Percentiles rank a stretch among this genome's conserved stretches.
Conservation (phyloP, 2,329 filamentous ascomycete genomes). For the Thyridium curvatum region DNA sequence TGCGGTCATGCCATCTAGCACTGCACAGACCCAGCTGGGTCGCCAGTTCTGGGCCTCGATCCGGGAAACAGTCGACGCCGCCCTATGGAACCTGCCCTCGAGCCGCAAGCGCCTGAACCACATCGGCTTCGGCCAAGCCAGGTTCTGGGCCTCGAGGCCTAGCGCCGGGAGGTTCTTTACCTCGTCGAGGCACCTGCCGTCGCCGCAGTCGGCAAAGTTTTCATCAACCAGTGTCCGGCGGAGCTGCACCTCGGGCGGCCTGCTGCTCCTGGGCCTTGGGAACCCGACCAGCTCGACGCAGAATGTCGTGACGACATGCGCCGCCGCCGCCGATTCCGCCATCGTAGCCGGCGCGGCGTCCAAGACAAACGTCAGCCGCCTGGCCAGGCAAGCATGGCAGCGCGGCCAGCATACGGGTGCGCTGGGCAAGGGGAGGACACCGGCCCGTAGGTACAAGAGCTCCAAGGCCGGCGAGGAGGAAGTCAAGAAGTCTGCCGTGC, state of each 20-base stretch:
- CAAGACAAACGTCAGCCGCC: slow-evolving; percentile 22
- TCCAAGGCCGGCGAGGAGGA: slow-evolving; percentile 15
- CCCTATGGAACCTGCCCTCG: slow-evolving; percentile 11
- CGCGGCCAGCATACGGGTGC: slow-evolving; percentile 21
- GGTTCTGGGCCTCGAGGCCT: too few relatives aligned
- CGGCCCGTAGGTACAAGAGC: slow-evolving; percentile 22
- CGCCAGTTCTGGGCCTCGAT: slow-evolving; percentile 24
- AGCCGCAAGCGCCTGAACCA: slow-evolving; percentile 8
- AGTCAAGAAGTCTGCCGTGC: slow-evolving; percentile 6
- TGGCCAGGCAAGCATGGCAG: slow-evolving; percentile 30
- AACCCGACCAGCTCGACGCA: slow-evolving; percentile 28
- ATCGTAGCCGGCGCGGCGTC: slow-evolving; percentile 15
- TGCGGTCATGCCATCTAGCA: slow-evolving; percentile 24
- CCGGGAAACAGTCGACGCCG: slow-evolving; percentile 17
- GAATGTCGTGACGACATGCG: slow-evolving; percentile 30
- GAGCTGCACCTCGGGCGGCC: slow-evolving; percentile 48
- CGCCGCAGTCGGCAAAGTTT: slow-evolving; percentile 12
- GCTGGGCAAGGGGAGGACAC: slow-evolving; percentile 11
- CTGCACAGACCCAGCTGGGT: slow-evolving; percentile 25
- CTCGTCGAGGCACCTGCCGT: background rate
- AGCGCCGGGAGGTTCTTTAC: background rate
- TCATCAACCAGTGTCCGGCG: slow-evolving; percentile 34
- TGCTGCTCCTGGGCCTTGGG: slow-evolving; percentile 41
- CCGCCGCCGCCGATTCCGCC: slow-evolving; percentile 29
- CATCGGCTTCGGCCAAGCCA: slow-evolving; percentile 2